phyloP scores from a whole-genome alignment of 2,329 filamentous ascomycete species.

The Dactylellina sp. region DNA sequence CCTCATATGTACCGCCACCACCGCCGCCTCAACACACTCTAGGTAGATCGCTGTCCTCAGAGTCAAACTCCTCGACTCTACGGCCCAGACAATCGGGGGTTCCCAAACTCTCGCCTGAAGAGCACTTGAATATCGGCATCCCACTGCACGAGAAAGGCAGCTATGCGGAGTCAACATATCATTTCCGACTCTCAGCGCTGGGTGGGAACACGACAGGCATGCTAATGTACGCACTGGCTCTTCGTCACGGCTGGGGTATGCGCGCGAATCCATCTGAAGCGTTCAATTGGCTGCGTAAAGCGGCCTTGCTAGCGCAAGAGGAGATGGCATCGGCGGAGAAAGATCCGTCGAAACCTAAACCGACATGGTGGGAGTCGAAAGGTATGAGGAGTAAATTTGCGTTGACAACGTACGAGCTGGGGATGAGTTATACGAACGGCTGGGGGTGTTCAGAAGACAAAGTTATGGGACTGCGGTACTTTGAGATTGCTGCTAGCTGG shows the following conservation, averaged over 20 bases:
- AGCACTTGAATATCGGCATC: conserved; percentile 91
- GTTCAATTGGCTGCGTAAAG: conserved; percentile 90
- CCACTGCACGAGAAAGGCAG: conserved; percentile 88
- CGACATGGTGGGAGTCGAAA: conserved; percentile 78
- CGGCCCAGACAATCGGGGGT: conserved; percentile 35
- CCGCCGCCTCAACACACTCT: conserved; percentile 13
- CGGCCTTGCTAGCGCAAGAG: conserved; percentile 82
- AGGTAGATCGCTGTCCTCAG: conserved; percentile 39
- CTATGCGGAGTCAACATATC: conserved; percentile 93
- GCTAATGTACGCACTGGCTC: conserved; percentile 94
- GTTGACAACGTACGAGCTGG: conserved; percentile 93
- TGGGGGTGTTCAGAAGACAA: conserved; percentile 98
- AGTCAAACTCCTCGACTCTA: conserved; percentile 34
- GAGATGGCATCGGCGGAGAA: conserved; percentile 84
- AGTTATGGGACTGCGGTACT: conserved; percentile 85
- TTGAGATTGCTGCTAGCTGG: conserved; percentile 97
- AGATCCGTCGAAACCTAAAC: conserved; percentile 71
- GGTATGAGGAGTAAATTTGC: conserved; percentile 93
- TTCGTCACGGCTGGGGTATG: conserved; percentile 98
- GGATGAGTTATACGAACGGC: conserved; percentile 96
- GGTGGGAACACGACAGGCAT: conserved; percentile 91
- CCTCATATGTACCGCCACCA: conserved; percentile 1
- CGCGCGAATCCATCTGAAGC: conserved; percentile 89
- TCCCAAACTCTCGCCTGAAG: conserved; percentile 69
- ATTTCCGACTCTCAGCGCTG: conserved; percentile 87